A percentile compares a stretch with the other conserved stretches of the same genome.
Evolutionary conservation across 306 rosid genomes (phyloP).

Genomic region (Ormosia semicastrata): DNA sequence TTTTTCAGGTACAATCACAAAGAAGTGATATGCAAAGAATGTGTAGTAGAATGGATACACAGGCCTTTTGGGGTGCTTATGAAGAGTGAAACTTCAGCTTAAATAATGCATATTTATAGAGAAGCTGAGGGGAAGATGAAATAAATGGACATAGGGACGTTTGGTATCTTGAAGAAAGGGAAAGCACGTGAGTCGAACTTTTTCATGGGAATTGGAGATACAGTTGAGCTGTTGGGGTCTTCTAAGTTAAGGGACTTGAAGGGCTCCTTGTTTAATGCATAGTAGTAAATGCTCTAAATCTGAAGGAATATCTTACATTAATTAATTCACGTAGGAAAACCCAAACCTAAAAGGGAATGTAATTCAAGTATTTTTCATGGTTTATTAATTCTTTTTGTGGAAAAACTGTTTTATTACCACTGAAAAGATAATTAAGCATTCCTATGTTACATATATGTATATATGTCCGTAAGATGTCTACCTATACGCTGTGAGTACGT

Average conservation of each 20-base stretch:
- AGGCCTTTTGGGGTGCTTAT: neutral
- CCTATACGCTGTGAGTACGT: too few relatives aligned
- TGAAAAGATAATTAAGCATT: too few relatives aligned
- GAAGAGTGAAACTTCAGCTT: neutral
- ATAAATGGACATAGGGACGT: neutral
- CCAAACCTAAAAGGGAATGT: neutral
- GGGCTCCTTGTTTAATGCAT: neutral
- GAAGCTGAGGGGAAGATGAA: neutral
- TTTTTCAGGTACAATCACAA: neutral
- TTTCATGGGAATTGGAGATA: neutral
- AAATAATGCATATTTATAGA: slow-evolving; percentile 6
- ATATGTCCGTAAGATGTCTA: too few relatives aligned
- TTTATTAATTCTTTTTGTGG: too few relatives aligned
- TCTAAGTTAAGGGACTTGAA: neutral
- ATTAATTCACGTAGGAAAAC: neutral
- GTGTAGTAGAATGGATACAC: neutral
- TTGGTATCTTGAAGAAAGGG: neutral
- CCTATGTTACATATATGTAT: too few relatives aligned
- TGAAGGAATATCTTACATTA: neutral
- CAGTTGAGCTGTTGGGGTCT: neutral
- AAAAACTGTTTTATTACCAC: too few relatives aligned
- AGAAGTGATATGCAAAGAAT: neutral
- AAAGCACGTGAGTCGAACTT: neutral
- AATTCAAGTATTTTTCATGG: neutral
- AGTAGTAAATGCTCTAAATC: too few relatives aligned